A percentile compares a stretch with the other conserved stretches of the same genome.
These are phyloP conservation scores for Blastomyces emzantsi DNA, from an alignment of 2,329 filamentous ascomycete genomes.

Conservation along the genomic window DNA sequence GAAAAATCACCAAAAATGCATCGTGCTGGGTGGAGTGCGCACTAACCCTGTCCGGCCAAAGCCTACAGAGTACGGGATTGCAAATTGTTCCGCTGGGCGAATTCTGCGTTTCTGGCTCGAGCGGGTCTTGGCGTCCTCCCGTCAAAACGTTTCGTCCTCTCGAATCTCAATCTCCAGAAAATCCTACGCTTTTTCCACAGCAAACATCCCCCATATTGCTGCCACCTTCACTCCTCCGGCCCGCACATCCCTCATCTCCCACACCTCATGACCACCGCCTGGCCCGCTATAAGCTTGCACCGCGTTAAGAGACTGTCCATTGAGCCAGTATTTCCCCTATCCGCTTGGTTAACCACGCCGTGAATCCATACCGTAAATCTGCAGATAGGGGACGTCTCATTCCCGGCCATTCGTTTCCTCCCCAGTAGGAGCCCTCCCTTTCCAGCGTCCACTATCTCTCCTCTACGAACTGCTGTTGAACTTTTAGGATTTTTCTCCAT, in stretches of 20 bases:
- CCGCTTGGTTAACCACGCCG: background rate
- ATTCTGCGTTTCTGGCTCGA: background rate
- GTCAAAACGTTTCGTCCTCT: background rate
- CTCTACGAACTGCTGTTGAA: slow-evolving; percentile 3
- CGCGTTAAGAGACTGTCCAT: background rate
- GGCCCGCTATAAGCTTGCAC: background rate
- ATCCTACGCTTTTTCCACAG: background rate
- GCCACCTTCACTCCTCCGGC: background rate
- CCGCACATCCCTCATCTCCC: background rate
- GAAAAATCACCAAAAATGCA: too few relatives aligned
- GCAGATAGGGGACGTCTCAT: slow-evolving; percentile 35
- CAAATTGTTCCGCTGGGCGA: background rate
- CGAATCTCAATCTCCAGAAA: slow-evolving; percentile 2
- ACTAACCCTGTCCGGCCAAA: too few relatives aligned
- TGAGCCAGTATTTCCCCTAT: background rate
- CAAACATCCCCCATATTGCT: background rate
- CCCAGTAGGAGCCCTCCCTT: slow-evolving; percentile 15
- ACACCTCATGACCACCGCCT: background rate
- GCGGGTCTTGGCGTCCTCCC: slow-evolving; percentile 4
- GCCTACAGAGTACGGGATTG: too few relatives aligned
- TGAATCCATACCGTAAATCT: slow-evolving; percentile 4
- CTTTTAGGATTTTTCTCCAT: background rate
- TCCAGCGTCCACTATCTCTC: slow-evolving; percentile 20
- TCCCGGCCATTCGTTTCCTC: slow-evolving; percentile 34
- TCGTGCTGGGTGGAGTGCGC: too few relatives aligned